Conservation (phyloP, 179 eudicot species). For the Beta macrorhiza region DNA sequence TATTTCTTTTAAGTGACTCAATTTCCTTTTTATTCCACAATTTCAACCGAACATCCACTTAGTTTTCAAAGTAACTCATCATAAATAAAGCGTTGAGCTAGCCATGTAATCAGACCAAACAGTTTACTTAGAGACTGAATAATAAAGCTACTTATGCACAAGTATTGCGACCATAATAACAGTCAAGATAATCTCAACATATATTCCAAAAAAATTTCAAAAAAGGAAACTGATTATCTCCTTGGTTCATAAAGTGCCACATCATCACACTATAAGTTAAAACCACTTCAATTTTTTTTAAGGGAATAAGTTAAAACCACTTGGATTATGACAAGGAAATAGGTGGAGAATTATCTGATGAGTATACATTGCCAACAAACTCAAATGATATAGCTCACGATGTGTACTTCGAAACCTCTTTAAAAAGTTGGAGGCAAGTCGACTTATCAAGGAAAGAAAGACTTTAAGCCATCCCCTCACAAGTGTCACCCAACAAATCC, state of each 20-base stretch:
- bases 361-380: slow-evolving; percentile 11
- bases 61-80: too few species aligned
- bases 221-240: background rate
- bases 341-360: background rate
- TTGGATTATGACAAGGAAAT: background rate
- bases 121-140: too few species aligned
- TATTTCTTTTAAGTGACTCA: too few species aligned
- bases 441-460: background rate
- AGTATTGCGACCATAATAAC: too few species aligned
- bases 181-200: too few species aligned
- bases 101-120: too few species aligned
- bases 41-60: too few species aligned
- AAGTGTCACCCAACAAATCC: background rate
- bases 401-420: slow-evolving; percentile 2
- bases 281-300: background rate
- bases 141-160: too few species aligned
- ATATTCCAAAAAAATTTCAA: too few species aligned
- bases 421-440: slow-evolving; percentile 9
- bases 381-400: background rate
- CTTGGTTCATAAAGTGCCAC: background rate
- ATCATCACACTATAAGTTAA: too few species aligned
- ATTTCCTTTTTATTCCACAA: too few species aligned
- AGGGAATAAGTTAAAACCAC: background rate
- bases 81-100: too few species aligned
- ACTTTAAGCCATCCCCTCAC: slow-evolving; percentile 6